Evolutionary conservation across 225 moss, liverwort and hornwort genomes (phyloP), one percentile per base, ranked within the genome.

Genomic region (Marchantia paleacea): DNA sequence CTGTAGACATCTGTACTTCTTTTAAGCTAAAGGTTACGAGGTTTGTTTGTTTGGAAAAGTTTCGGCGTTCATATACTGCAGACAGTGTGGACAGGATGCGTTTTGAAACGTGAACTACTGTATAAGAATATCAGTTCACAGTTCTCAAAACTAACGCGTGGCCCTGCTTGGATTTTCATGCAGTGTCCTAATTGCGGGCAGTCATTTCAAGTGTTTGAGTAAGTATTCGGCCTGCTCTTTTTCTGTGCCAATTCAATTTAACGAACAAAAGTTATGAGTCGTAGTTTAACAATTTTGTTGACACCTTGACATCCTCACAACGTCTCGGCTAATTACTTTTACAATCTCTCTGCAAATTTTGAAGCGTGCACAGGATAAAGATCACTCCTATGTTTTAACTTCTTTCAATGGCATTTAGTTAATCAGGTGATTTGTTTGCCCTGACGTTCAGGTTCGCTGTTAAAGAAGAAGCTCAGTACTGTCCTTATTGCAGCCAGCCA

Each of bases 111-210:
- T 61, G 18, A 61, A 0, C 7, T 18, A 15, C 15, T 69, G 12
- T 69, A 16, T 18, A 29, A 11, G 15, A 19, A 5, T 58, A 5
- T 58, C 6, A 16, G 5, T 9, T 58, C 14, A 12, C 18, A 58
- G 10, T 58, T 58, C 58, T 58, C 1, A 16, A 16, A 58, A 20
- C 58, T 58, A 58, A 58, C 16, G 6, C 20, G 14, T 58, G 16
- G 58, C 58, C n/a, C 15, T 22, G 20, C 13, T 12, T 78, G 47
- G 15, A 7, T 29, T 26, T 51, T 75, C 48, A 66, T 83, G 87
- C 99, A 99, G 99, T 95, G 99, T 75, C 99, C 99, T 75, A 95
- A 94, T 92, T 99, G 99, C 85, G 99, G 99, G 77, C 94, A 99
- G 77, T 80, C 90, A 31, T 94, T 99, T 79, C 95, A 95, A 89